Evolutionary conservation across 2,329 filamentous ascomycete genomes (phyloP).

Genomic region (Botrytis squamosa): DNA sequence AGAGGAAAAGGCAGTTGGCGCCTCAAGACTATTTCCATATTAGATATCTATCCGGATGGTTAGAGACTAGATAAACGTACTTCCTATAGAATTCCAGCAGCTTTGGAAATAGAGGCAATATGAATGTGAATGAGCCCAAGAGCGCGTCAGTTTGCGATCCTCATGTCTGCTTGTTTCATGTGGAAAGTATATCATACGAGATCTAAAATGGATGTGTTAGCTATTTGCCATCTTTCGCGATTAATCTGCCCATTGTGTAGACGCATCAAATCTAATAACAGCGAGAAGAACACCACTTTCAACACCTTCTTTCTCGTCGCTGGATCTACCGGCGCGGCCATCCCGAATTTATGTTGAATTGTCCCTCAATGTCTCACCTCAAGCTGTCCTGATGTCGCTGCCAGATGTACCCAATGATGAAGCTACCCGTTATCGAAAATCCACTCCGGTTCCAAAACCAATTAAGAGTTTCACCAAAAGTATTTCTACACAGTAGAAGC

Average conservation of each 20-base stretch:
- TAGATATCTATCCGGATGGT: conserved; percentile 61
- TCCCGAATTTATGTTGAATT: conserved; percentile 21
- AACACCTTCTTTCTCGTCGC: conserved; percentile 75
- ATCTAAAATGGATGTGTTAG: conserved; percentile 20
- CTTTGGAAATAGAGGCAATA: conserved; percentile 91
- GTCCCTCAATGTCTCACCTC: background rate
- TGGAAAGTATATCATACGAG: conserved; percentile 19
- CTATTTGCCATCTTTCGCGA: background rate
- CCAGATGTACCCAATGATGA: background rate
- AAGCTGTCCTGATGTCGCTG: background rate
- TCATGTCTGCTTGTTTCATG: background rate
- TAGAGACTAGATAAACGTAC: conserved; percentile 70
- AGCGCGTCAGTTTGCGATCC: conserved; percentile 1
- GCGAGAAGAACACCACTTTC: conserved; percentile 81
- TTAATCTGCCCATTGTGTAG: background rate
- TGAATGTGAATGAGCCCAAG: conserved; percentile 74
- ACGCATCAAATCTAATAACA: conserved; percentile 83
- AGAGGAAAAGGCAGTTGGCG: conserved; percentile 46
- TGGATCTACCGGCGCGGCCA: conserved; percentile 47
- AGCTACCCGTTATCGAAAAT: background rate
- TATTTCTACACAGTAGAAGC: background rate
- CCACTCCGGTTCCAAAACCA: background rate
- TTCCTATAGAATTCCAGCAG: conserved; percentile 95
- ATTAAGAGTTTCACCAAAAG: background rate
- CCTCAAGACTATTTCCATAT: conserved; percentile 65